Evolutionary conservation across 768 basidiomycete genomes (phyloP).

Genomic region (Fistulinella prunicolor): DNA sequence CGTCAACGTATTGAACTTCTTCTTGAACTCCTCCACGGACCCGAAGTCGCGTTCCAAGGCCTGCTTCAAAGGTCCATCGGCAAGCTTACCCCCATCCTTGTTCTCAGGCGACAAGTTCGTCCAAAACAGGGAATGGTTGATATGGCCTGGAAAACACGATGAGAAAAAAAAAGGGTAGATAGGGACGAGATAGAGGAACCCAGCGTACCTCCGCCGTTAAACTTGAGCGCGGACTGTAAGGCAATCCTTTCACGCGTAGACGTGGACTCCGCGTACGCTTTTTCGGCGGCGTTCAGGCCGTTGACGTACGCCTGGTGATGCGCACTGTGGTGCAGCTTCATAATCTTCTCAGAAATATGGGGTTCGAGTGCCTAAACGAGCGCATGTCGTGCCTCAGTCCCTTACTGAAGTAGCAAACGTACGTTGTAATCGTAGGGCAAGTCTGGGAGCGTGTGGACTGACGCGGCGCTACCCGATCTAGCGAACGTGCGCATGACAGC

Average conservation of each 20-base stretch:
- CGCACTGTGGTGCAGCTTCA: slow-evolving; percentile 90
- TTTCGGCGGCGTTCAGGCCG: slow-evolving; percentile 91
- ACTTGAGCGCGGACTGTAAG: slow-evolving; percentile 90
- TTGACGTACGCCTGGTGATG: slow-evolving; percentile 94
- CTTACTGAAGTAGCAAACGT: slow-evolving; percentile 15
- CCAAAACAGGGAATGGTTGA: slow-evolving; percentile 98
- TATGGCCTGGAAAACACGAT: slow-evolving; percentile 52
- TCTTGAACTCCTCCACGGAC: slow-evolving; percentile 82
- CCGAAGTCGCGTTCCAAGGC: slow-evolving; percentile 84
- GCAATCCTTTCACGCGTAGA: slow-evolving; percentile 75
- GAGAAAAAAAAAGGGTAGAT: not conserved
- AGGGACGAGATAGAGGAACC: fast-evolving
- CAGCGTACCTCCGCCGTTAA: slow-evolving; percentile 86
- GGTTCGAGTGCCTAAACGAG: slow-evolving; percentile 83
- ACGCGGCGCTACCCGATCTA: slow-evolving; percentile 39
- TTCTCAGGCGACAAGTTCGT: slow-evolving; percentile 83
- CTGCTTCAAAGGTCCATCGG: slow-evolving; percentile 65
- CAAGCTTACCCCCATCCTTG: slow-evolving; percentile 61
- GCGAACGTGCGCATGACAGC: slow-evolving; percentile 45
- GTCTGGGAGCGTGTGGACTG: slow-evolving; percentile 70
- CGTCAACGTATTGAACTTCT: slow-evolving; percentile 80
- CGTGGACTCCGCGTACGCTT: slow-evolving; percentile 62
- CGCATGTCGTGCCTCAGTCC: not conserved
- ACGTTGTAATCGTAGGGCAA: slow-evolving; percentile 83
- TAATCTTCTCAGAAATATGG: slow-evolving; percentile 86